These are phyloP conservation scores for Yamadazyma pseudoaaseri DNA, from an alignment of 1,139 yeast species.

Conservation along the genomic window DNA sequence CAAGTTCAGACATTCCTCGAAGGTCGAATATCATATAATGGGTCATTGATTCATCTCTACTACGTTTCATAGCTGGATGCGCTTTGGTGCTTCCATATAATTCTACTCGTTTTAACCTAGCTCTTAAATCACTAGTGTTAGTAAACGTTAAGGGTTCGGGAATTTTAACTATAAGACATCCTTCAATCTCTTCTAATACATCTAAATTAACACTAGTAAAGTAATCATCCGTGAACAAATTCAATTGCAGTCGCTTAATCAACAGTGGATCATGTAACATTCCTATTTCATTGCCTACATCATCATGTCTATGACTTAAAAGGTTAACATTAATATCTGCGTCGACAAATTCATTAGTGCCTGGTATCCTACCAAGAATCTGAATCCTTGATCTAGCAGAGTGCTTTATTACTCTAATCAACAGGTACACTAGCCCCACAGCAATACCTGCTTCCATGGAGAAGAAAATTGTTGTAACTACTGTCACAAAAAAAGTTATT, in stretches of 20 bases:
- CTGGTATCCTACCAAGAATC: conserved; percentile 79
- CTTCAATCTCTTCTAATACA: conserved; percentile 72
- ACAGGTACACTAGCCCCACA: conserved; percentile 77
- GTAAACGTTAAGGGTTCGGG: conserved; percentile 95
- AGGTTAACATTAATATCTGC: conserved; percentile 54
- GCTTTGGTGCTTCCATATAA: conserved; percentile 78
- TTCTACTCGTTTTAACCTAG: conserved; percentile 75
- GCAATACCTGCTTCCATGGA: conserved; percentile 90
- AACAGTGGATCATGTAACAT: not conserved
- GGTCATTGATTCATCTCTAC: conserved; percentile 54
- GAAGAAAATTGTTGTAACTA: conserved; percentile 69
- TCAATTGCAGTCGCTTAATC: conserved; percentile 19
- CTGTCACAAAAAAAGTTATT: conserved; percentile 69
- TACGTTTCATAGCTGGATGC: conserved; percentile 76
- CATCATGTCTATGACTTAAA: conserved; percentile 3
- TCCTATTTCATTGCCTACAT: conserved; percentile 1
- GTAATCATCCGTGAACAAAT: conserved; percentile 36
- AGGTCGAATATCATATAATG: conserved; percentile 76
- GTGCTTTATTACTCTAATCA: conserved; percentile 78
- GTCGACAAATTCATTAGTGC: conserved; percentile 71
- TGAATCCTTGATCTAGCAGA: conserved; percentile 89
- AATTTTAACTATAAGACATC: conserved; percentile 80
- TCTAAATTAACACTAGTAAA: conserved; percentile 37
- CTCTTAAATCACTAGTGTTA: conserved; percentile 78
- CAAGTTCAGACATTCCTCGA: conserved; percentile 83